phyloP scores from a whole-genome alignment of 1,284 basidiomycete species.

The Ustilago cynodontis region DNA sequence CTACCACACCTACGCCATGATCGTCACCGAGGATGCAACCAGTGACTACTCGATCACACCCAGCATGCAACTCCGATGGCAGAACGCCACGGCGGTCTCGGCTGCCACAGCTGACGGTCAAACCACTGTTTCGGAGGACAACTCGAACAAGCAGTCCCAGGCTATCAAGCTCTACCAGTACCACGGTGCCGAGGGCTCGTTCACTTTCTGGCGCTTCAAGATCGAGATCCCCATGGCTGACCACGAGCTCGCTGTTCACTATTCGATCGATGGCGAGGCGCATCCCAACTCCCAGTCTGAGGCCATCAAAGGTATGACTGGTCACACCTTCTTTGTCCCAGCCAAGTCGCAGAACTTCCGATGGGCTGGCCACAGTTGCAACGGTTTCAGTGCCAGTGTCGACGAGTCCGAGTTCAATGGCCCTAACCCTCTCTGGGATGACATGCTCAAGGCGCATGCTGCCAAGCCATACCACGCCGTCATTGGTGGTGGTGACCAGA shows the following conservation, averaged over 20 bases:
- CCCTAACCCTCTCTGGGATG: conserved; percentile 82
- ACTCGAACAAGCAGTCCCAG: conserved; percentile 55
- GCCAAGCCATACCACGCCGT: conserved; percentile 85
- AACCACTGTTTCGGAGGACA: conserved; percentile 31
- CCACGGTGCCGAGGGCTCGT: conserved; percentile 77
- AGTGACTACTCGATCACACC: conserved; percentile 74
- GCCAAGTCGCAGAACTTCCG: conserved; percentile 86
- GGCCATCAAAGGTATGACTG: conserved; percentile 71
- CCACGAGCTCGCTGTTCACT: conserved; percentile 82
- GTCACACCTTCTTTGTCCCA: conserved; percentile 86
- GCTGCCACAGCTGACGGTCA: conserved; percentile 37
- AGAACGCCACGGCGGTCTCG: conserved; percentile 29
- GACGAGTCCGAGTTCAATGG: conserved; percentile 71
- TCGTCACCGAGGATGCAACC: conserved; percentile 77
- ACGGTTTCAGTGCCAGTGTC: conserved; percentile 74
- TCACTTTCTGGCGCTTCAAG: conserved; percentile 94
- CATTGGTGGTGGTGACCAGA: conserved; percentile 77
- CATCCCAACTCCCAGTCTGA: conserved; percentile 52
- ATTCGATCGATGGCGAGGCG: conserved; percentile 72
- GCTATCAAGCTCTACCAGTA: conserved; percentile 87
- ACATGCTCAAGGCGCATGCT: conserved; percentile 84
- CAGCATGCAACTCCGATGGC: conserved; percentile 78
- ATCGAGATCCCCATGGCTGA: conserved; percentile 82
- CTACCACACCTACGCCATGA: conserved; percentile 78
- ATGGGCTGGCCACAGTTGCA: conserved; percentile 85